phyloP scores from a whole-genome alignment of 2,329 filamentous ascomycete species.

The Cytospora leucostoma region DNA sequence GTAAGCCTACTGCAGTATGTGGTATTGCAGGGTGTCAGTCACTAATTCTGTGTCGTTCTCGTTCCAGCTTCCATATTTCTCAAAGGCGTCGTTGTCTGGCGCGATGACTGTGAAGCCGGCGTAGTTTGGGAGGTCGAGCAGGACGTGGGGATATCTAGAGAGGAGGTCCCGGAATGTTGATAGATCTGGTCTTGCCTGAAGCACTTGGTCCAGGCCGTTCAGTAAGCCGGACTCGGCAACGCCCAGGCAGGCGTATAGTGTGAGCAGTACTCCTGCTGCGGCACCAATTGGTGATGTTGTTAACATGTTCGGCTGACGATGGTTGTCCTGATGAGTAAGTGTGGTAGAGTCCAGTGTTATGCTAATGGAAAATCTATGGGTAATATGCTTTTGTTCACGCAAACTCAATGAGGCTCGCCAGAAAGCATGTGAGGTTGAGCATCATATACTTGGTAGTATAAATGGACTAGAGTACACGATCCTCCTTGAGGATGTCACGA shows the following conservation, averaged over 20 bases:
- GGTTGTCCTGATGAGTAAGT: neutral
- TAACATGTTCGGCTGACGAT: neutral
- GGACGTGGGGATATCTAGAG: conserved; percentile 42
- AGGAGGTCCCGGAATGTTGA: neutral
- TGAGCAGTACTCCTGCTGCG: neutral
- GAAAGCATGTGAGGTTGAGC: too few species aligned
- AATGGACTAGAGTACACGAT: too few species aligned
- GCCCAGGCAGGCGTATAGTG: neutral
- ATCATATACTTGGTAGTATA: too few species aligned
- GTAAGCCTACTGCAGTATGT: conserved; percentile 55
- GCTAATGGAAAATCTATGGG: too few species aligned
- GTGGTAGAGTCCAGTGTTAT: too few species aligned
- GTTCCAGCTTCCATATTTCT: conserved; percentile 46
- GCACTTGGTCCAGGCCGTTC: neutral
- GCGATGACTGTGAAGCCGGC: conserved; percentile 57
- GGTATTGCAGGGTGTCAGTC: conserved; percentile 60
- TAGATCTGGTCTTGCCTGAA: neutral
- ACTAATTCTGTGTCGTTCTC: conserved; percentile 53
- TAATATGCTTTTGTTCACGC: too few species aligned
- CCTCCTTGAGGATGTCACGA: too few species aligned
- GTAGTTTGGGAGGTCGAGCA: conserved; percentile 46
- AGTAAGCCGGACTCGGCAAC: neutral
- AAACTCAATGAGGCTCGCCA: too few species aligned
- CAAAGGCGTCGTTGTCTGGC: conserved; percentile 62
- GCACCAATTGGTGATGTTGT: neutral